Base-by-base conservation (phyloP, 345 rosid species). In the Euphorbia pulcherrima region DNA sequence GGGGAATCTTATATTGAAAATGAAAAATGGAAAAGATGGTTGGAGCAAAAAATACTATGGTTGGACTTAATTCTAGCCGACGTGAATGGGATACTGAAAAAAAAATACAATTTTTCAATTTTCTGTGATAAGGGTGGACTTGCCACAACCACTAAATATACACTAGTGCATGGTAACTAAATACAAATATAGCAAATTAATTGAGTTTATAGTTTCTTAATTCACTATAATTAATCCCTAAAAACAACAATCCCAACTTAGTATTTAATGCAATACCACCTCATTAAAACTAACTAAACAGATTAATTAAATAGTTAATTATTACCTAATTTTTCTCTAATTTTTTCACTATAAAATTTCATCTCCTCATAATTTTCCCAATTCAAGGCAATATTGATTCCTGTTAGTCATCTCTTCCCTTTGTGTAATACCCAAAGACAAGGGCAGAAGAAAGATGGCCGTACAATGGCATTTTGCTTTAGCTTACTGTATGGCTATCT, bases 371-470 rank as follows among this genome's bases (percentile, higher is more conserved):
- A 62, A 55, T 40, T 14, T 5, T 13, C 8, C 12, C 24, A 62
- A 23, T n/a, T 26, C 37, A 8, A 13, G 9, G 39, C 68, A 28
- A 41, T 41, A 28, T n/a, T n/a, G n/a, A 65, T 67, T 24, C 33
- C 70, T 18, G 8, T n/a, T 2, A 3, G 1, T 20, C 2, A 1
- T 12, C 17, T n/a, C 27, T 50, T 20, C 30, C 60, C 40, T 54
- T 54, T 10, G 16, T 28, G 39, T n/a, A 62, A 62, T 23, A 9
- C 33, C 28, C 5, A 29, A 40, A 62, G 29, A 10, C 6, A 33
- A 41, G 20, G 7, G n/a, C n/a, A n/a, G 20, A 13, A 41, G 11
- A 24, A 51, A 65, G 57, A 74, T 69, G 72, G 80, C 55, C 46
- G 0, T 51, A 8, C 17, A 41, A 12, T 23, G 70, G 37, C 33